A percentile compares a stretch with the other conserved stretches of the same genome.
Evolutionary conservation across 1,284 basidiomycete genomes (phyloP).

Genomic region (Athelia sp.): DNA sequence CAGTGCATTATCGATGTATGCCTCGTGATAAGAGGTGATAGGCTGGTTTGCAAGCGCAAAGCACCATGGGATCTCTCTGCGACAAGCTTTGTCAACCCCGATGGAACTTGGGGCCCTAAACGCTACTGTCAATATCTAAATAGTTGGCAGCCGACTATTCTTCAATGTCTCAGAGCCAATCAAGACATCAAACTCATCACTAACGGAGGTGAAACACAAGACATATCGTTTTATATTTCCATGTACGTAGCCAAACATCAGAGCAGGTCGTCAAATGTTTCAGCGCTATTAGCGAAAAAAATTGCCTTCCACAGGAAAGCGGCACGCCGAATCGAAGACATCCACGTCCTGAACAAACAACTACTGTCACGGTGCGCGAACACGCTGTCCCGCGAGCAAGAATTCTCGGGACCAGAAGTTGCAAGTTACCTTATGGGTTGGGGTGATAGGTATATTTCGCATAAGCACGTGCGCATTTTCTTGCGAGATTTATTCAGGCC

Average conservation of each 20-base stretch:
- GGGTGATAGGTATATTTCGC: slow-evolving; percentile 27
- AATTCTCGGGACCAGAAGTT: slow-evolving; percentile 25
- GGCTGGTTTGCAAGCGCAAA: slow-evolving; percentile 26
- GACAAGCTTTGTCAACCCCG: slow-evolving; percentile 15
- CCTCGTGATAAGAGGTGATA: neutral
- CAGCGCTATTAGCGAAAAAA: slow-evolving; percentile 24
- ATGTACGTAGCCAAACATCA: slow-evolving; percentile 26
- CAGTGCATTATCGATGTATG: neutral
- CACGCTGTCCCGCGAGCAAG: slow-evolving; percentile 24
- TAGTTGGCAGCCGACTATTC: slow-evolving; percentile 13
- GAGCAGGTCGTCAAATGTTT: slow-evolving; percentile 17
- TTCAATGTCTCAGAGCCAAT: slow-evolving; percentile 14
- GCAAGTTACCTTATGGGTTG: slow-evolving; percentile 29
- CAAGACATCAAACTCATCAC: slow-evolving; percentile 24
- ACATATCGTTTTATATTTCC: slow-evolving; percentile 20
- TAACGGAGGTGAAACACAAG: slow-evolving; percentile 19
- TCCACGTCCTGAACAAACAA: slow-evolving; percentile 13
- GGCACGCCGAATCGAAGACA: slow-evolving; percentile 6
- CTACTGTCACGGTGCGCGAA: slow-evolving; percentile 20
- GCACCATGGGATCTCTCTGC: slow-evolving; percentile 24
- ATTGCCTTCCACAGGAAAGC: slow-evolving; percentile 20
- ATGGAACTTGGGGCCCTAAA: slow-evolving; percentile 22
- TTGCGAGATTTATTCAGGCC: too few relatives aligned
- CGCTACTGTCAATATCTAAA: slow-evolving; percentile 18
- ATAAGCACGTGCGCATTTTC: slow-evolving; percentile 24